These are phyloP conservation scores for Cordyceps tenuipes DNA, from an alignment of 2,329 filamentous ascomycete genomes.

Conservation along the genomic window DNA sequence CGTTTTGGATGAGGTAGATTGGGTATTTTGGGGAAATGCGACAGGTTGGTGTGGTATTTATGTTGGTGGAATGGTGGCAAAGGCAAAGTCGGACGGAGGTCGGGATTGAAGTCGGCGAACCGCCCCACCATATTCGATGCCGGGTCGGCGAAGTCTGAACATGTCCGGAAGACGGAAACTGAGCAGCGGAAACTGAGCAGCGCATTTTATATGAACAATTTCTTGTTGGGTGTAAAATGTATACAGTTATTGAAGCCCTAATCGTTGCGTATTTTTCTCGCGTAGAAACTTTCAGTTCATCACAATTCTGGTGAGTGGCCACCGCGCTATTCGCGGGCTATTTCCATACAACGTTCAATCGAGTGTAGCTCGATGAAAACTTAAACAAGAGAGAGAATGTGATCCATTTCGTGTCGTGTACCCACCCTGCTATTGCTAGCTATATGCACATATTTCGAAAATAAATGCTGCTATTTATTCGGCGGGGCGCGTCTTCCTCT, in stretches of 20 bases:
- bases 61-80: not conserved
- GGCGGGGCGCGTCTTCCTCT: constrained; percentile 15
- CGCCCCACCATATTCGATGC: not conserved
- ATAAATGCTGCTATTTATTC: not conserved
- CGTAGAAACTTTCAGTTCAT: not conserved
- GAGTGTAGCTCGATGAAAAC: not conserved
- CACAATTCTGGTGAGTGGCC: not conserved
- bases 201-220: not conserved
- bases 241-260: too few species aligned
- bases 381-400: not conserved
- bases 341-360: not conserved
- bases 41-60: not conserved
- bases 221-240: not conserved
- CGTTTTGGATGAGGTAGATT: not conserved
- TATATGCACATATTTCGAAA: too few species aligned
- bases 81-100: not conserved
- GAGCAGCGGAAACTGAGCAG: not conserved
- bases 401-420: not conserved
- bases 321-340: not conserved
- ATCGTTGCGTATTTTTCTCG: too few species aligned
- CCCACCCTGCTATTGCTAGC: not conserved
- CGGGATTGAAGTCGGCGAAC: not conserved
- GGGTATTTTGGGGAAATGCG: not conserved
- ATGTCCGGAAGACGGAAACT: not conserved
- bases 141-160: constrained; percentile 1